These are phyloP conservation scores for Fusarium camptoceras DNA, from an alignment of 2,329 filamentous ascomycete genomes.

Conservation along the genomic window DNA sequence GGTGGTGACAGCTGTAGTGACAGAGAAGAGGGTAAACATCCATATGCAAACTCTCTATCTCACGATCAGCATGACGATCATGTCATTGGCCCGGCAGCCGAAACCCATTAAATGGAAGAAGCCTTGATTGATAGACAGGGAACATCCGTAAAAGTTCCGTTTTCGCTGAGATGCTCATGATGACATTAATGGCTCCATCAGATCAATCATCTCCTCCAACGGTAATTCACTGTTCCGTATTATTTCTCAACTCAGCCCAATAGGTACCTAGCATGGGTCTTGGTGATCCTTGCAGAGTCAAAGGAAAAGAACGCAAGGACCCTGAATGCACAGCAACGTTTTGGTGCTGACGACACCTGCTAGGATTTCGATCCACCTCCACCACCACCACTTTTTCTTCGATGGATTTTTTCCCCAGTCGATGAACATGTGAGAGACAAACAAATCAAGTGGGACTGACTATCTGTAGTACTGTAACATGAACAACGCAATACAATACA, in stretches of 20 bases:
- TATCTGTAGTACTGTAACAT: not conserved
- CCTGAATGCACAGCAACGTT: slow-evolving; percentile 12
- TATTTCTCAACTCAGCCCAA: not conserved
- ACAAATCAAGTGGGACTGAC: slow-evolving; percentile 2
- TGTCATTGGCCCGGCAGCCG: slow-evolving; percentile 39
- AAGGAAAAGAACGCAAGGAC: slow-evolving; percentile 22
- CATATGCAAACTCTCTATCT: slow-evolving; percentile 19
- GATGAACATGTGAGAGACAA: slow-evolving; percentile 23
- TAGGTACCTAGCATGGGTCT: slow-evolving; percentile 8
- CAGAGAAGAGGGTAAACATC: not conserved
- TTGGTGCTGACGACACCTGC: slow-evolving; percentile 45
- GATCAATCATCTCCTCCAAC: not conserved
- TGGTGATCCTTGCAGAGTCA: not conserved
- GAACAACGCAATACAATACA: not conserved
- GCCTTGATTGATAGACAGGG: slow-evolving; percentile 14
- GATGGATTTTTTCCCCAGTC: slow-evolving; percentile 13
- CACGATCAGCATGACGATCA: slow-evolving; percentile 37
- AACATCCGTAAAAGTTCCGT: slow-evolving; percentile 25
- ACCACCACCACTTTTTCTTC: slow-evolving; percentile 27
- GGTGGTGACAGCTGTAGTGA: not conserved
- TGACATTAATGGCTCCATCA: slow-evolving; percentile 19
- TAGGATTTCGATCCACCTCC: slow-evolving; percentile 27
- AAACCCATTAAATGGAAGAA: slow-evolving; percentile 17
- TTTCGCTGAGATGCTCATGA: slow-evolving; percentile 14
- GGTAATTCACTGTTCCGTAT: not conserved